Evolutionary conservation across 257 asterid genomes (phyloP).

Genomic region (Lantana camara): DNA sequence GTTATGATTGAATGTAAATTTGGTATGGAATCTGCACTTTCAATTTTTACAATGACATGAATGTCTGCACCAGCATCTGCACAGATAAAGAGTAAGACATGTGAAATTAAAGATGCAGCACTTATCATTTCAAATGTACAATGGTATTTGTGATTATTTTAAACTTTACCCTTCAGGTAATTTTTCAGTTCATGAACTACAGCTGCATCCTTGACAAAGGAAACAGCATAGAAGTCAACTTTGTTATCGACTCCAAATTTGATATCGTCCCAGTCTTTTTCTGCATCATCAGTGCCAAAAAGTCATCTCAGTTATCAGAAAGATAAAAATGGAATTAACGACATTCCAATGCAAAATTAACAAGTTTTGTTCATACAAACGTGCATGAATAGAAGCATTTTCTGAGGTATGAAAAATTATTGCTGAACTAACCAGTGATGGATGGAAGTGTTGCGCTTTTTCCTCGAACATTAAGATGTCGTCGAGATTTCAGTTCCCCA

Average conservation of each 20-base stretch:
- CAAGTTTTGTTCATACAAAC: conserved; percentile 16
- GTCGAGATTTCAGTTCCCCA: conserved; percentile 95
- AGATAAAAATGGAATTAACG: conserved; percentile 6
- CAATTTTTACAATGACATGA: conserved; percentile 92
- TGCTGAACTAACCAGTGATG: conserved; percentile 71
- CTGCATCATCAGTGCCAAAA: conserved; percentile 48
- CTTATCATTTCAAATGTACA: not conserved
- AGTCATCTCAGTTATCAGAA: conserved; percentile 27
- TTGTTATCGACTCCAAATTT: conserved; percentile 94
- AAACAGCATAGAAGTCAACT: conserved; percentile 95
- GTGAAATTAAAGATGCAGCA: conserved; percentile 4
- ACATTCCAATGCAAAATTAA: conserved; percentile 13
- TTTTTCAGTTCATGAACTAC: conserved; percentile 95
- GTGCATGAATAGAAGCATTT: not conserved
- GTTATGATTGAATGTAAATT: conserved; percentile 86
- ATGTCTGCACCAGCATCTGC: conserved; percentile 80
- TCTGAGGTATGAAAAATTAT: conserved; percentile 1
- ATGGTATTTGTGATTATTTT: not conserved
- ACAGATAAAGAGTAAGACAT: conserved; percentile 14
- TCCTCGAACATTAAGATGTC: conserved; percentile 95
- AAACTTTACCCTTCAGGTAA: conserved; percentile 70
- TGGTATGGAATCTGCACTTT: conserved; percentile 97
- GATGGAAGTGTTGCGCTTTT: conserved; percentile 98
- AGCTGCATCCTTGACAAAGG: conserved; percentile 97
- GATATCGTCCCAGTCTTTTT: conserved; percentile 97